These are phyloP conservation scores for Lactifluus piperatus DNA, from an alignment of 768 basidiomycete species.

Conservation along the genomic window DNA sequence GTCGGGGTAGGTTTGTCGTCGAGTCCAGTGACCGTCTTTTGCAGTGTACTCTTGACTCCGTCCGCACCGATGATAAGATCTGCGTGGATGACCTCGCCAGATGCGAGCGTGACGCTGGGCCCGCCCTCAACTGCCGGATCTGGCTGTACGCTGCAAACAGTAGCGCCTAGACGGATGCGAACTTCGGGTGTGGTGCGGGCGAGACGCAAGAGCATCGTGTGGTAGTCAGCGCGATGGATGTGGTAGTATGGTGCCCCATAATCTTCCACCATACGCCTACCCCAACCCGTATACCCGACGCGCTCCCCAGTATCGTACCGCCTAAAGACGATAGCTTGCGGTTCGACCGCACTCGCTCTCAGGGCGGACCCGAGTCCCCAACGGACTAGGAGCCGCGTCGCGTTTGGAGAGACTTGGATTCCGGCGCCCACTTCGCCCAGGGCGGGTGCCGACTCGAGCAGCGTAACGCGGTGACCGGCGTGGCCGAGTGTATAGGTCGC, in stretches of 20 bases:
- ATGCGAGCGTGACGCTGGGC: constrained; percentile 29
- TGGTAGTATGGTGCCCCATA: constrained; percentile 36
- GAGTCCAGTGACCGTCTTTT: constrained; percentile 40
- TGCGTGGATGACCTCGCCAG: constrained; percentile 30
- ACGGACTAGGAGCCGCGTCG: constrained; percentile 29
- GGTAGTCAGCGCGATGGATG: constrained; percentile 37
- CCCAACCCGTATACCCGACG: constrained; percentile 33
- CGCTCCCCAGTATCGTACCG: constrained; percentile 31
- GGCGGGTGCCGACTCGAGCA: constrained; percentile 31
- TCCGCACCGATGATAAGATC: constrained; percentile 34
- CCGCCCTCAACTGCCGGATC: constrained; percentile 21
- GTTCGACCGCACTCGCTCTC: constrained; percentile 28
- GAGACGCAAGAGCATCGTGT: constrained; percentile 32
- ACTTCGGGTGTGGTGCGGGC: constrained; percentile 25
- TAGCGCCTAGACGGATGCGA: constrained; percentile 27
- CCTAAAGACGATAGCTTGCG: constrained; percentile 33
- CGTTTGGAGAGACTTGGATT: constrained; percentile 36
- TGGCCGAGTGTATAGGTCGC: constrained; percentile 32
- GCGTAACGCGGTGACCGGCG: constrained; percentile 33
- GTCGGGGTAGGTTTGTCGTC: constrained; percentile 40
- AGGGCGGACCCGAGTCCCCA: constrained; percentile 32
- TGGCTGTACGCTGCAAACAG: constrained; percentile 27
- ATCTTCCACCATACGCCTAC: constrained; percentile 23
- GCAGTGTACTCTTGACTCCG: constrained; percentile 41
- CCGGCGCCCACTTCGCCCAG: constrained; percentile 37